These are phyloP conservation scores for Tremella yokohamensis DNA, from an alignment of 768 basidiomycete genomes.

Conservation along the genomic window DNA sequence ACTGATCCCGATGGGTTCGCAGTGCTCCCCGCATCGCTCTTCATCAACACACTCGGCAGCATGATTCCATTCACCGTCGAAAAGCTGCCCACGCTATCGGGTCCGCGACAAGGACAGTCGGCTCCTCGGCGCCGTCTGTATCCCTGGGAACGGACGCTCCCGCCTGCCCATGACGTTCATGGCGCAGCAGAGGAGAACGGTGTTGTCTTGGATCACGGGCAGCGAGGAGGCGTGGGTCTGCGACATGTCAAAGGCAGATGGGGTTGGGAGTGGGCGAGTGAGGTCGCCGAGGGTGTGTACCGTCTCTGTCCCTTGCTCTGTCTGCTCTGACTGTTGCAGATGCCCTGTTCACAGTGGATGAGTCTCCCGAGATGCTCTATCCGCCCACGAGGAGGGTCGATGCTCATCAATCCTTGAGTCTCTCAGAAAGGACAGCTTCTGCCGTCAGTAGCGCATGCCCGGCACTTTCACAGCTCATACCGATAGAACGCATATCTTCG, in stretches of 20 bases:
- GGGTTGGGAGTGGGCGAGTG: slow-evolving; percentile 27
- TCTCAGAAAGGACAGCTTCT: background rate
- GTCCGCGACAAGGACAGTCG: slow-evolving; percentile 7
- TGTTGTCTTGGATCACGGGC: slow-evolving; percentile 25
- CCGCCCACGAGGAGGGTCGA: slow-evolving; percentile 13
- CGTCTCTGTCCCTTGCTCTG: background rate
- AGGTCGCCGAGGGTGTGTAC: slow-evolving; percentile 6
- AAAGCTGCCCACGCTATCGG: background rate
- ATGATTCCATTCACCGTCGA: slow-evolving; percentile 3
- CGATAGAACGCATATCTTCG: background rate
- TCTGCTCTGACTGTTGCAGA: slow-evolving; percentile 5
- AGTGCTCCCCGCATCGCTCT: too few relatives aligned
- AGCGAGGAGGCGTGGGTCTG: slow-evolving; percentile 23
- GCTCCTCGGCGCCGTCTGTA: slow-evolving; percentile 5
- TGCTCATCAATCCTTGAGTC: background rate
- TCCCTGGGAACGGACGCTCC: background rate
- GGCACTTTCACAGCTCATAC: background rate
- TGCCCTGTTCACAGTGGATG: slow-evolving; percentile 7
- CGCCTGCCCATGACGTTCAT: background rate
- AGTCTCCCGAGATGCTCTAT: slow-evolving; percentile 9
- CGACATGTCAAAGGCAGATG: slow-evolving; percentile 15
- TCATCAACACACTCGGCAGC: background rate
- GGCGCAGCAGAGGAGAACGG: slow-evolving; percentile 16
- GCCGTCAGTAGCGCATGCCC: background rate
- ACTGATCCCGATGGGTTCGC: too few relatives aligned